Conservation (phyloP, 441 rosid species). For the Sinapis alba region DNA sequence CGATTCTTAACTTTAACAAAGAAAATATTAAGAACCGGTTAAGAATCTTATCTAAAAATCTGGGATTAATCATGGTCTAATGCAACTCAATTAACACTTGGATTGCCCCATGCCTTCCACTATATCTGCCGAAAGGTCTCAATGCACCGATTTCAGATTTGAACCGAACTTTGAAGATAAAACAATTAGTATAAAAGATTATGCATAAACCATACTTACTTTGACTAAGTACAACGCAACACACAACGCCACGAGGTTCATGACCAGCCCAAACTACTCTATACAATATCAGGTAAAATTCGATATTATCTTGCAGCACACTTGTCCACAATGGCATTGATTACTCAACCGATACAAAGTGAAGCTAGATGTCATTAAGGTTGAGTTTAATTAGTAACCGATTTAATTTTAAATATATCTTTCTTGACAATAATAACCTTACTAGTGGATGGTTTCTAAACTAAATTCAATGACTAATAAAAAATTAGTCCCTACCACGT, state of each 20-base stretch:
- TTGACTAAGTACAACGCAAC: not conserved
- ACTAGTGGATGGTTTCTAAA: not conserved
- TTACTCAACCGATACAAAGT: not conserved
- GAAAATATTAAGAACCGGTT: no score
- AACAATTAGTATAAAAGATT: not conserved
- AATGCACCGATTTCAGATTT: not conserved
- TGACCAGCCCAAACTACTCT: not conserved
- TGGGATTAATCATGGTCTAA: no score
- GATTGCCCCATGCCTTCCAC: not conserved
- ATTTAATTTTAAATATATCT: not conserved
- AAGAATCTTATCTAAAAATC: no score
- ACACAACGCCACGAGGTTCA: not conserved
- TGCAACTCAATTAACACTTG: not conserved
- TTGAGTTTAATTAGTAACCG: not conserved
- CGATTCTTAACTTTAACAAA: no score
- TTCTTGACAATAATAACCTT: not conserved
- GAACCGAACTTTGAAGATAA: not conserved
- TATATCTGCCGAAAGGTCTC: not conserved
- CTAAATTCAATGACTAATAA: not conserved
- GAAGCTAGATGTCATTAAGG: not conserved
- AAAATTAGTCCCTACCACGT: not conserved
- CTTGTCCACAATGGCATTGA: not conserved
- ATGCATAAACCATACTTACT: not conserved
- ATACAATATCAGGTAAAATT: not conserved
- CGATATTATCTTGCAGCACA: not conserved